Conservation (phyloP, 257 asterid genomes). For the Lavandula angustifolia region DNA sequence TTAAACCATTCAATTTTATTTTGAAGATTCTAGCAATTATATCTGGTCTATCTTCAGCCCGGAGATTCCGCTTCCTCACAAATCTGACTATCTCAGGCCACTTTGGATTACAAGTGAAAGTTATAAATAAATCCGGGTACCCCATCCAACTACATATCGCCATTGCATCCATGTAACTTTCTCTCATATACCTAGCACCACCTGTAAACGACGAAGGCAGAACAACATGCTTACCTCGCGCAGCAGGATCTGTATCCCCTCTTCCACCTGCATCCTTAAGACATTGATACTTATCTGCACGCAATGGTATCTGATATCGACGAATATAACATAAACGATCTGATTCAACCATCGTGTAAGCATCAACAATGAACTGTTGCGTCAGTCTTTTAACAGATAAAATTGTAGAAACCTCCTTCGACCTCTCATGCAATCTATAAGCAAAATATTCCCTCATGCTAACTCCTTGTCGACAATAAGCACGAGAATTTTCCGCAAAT, state of each 20-base stretch:
- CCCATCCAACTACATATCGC: background rate
- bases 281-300: too few relatives aligned
- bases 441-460: background rate
- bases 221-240: background rate
- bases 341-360: background rate
- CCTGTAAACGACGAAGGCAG: background rate
- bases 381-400: background rate
- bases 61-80: background rate
- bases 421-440: background rate
- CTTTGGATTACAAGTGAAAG: background rate
- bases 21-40: background rate
- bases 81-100: background rate
- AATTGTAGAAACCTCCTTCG: background rate
- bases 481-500: background rate
- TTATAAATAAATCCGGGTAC: background rate
- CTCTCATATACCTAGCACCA: background rate
- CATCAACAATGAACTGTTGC: background rate
- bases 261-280: too few relatives aligned
- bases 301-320: too few relatives aligned
- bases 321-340: too few relatives aligned
- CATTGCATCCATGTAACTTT: constrained; percentile 1
- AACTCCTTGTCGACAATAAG: background rate
- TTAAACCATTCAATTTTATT: background rate
- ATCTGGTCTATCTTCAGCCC: background rate
- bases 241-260: background rate